Evolutionary conservation across 208 protist genomes (phyloP).

Genomic region (Crithidia sp.): DNA sequence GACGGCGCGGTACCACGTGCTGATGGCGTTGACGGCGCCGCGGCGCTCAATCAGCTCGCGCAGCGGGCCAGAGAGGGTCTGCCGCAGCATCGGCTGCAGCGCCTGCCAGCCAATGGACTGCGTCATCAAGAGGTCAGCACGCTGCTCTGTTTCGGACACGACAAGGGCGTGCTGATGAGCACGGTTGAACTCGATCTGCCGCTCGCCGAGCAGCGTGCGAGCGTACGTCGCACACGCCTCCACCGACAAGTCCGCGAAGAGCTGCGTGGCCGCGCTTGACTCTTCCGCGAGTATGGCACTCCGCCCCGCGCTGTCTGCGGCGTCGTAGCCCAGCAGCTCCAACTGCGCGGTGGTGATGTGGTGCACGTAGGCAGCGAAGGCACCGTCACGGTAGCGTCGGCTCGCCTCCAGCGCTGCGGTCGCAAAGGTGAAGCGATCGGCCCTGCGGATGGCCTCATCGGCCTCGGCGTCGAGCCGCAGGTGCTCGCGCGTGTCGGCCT

Average conservation of each 20-base stretch:
- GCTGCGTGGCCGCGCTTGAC: slow-evolving; percentile 7
- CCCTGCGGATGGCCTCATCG: slow-evolving; percentile 14
- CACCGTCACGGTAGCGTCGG: slow-evolving; percentile 7
- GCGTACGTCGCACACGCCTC: slow-evolving; percentile 19
- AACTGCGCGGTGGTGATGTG: slow-evolving; percentile 9
- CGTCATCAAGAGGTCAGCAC: slow-evolving; percentile 20
- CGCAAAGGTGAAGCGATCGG: background rate
- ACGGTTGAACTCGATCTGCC: slow-evolving; percentile 7
- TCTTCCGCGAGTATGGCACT: slow-evolving; percentile 20
- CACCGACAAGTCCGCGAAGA: slow-evolving; percentile 14
- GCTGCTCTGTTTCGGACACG: slow-evolving; percentile 21
- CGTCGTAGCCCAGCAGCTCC: slow-evolving; percentile 13
- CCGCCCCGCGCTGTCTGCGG: slow-evolving; percentile 14
- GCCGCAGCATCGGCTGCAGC: slow-evolving; percentile 10
- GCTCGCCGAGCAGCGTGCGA: background rate
- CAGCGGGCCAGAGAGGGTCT: slow-evolving; percentile 24
- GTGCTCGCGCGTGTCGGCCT: slow-evolving; percentile 30
- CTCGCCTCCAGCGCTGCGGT: slow-evolving; percentile 7
- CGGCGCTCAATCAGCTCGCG: slow-evolving; percentile 26
- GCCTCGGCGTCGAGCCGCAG: slow-evolving; percentile 27
- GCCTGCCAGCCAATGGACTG: slow-evolving; percentile 20
- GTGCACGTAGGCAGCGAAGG: slow-evolving; percentile 14
- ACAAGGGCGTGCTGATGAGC: slow-evolving; percentile 22
- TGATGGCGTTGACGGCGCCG: slow-evolving; percentile 22
- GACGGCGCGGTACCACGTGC: slow-evolving; percentile 23